Base-by-base conservation (phyloP, 345 rosid genomes). In the Salix koriyanagi region DNA sequence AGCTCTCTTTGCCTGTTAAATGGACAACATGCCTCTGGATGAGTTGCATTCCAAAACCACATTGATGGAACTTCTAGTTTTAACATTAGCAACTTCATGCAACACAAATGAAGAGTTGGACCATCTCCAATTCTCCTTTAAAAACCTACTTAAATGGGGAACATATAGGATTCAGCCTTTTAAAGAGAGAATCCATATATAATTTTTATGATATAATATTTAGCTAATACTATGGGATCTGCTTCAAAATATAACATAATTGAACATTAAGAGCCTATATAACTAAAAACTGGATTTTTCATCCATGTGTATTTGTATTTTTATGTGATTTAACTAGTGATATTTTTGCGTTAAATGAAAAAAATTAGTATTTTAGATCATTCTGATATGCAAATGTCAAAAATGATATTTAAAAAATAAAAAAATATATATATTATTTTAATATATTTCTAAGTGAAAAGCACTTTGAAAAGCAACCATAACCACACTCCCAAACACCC, bases 1-100 rank as follows among this genome's bases (percentile, higher is more conserved):
- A 65, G 85, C 92, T 74, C 93, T 89, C 82, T 96, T 93, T 50
- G 96, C 91, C 99, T 93, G 71, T 76, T 69, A 41, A 75, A n/a
- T 65, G 75, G 52, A 10, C 14, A 34, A 48, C 7, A 44, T 23
- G 14, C 28, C 60, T 12, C n/a, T 37, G 34, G 54, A 23, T 32
- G 23, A 65, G 71, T 65, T 23, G 18, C 14, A 32, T 36, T 32
- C 39, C 5, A 41, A 21, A n/a, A 11, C 34, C 19, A 69, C 23
- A 37, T 52, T 19, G 23, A 9, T 52, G 58, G 19, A 52, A 52
- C 10, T 18, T 52, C 58, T 52, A 52, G 23, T 52, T 52, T 50
- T 52, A 19, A 52, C 23, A 52, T 52, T 52, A 19, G 58, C 21
- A 52, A 52, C 58, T 52, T 52, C 58, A 52, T 18, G 23, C 58